These are phyloP conservation scores for Rubroshorea leprosula DNA, from an alignment of 345 rosid genomes.

Conservation along the genomic window DNA sequence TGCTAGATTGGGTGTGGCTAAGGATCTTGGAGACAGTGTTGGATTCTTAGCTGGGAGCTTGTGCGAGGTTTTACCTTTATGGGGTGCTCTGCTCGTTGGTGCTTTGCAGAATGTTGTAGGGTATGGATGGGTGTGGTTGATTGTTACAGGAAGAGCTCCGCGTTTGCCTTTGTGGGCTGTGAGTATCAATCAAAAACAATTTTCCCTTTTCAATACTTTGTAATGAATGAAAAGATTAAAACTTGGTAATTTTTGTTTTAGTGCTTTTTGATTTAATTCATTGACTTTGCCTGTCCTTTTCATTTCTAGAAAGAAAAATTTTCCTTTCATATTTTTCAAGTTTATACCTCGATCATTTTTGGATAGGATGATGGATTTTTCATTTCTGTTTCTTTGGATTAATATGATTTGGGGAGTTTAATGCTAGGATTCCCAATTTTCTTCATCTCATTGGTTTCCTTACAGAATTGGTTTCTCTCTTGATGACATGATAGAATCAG, in stretches of 20 bases:
- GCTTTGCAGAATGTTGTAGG: constrained; percentile 86
- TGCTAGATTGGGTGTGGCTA: constrained; percentile 86
- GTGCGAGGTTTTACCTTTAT: constrained; percentile 79
- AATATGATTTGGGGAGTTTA: neutral
- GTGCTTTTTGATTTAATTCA: constrained; percentile 9
- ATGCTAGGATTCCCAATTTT: too few relatives aligned
- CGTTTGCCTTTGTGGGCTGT: constrained; percentile 92
- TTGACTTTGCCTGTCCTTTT: too few relatives aligned
- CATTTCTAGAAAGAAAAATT: neutral
- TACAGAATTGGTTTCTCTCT: too few relatives aligned
- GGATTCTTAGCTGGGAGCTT: constrained; percentile 92
- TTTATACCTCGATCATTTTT: constrained; percentile 4
- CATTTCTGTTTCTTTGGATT: neutral
- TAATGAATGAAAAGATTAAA: neutral
- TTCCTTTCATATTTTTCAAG: neutral
- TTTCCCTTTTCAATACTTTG: neutral
- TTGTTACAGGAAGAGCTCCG: constrained; percentile 69
- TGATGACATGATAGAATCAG: too few relatives aligned
- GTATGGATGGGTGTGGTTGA: constrained; percentile 95
- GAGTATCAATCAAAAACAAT: constrained; percentile 28
- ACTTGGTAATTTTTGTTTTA: neutral
- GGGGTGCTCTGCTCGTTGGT: constrained; percentile 94
- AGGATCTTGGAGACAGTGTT: constrained; percentile 95
- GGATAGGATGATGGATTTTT: neutral
- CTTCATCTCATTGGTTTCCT: too few relatives aligned